These are phyloP conservation scores for Lactarius hengduanensis DNA, from an alignment of 768 basidiomycete species.

Conservation along the genomic window DNA sequence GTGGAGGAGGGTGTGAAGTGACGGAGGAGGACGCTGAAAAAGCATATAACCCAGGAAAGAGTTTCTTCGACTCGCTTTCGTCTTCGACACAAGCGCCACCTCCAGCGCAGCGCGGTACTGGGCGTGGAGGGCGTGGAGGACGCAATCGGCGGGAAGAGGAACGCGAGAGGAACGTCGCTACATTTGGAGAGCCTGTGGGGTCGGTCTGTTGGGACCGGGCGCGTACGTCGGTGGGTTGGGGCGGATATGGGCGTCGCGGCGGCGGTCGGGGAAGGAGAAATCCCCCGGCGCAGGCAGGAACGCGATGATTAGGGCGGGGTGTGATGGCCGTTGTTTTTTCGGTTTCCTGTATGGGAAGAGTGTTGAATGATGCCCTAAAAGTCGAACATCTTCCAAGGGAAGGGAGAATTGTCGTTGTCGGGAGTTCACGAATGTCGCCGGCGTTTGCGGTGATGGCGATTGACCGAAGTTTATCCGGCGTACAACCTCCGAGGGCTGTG, in stretches of 20 bases:
- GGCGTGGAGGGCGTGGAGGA: conserved; percentile 51
- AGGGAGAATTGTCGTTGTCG: not conserved
- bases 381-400: conserved; percentile 1
- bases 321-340: not conserved
- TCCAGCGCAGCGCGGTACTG: conserved; percentile 40
- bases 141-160: conserved; percentile 79
- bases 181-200: conserved; percentile 82
- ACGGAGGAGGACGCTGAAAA: conserved; percentile 38
- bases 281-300: conserved; percentile 26
- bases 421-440: not conserved
- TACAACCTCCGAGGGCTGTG: not conserved
- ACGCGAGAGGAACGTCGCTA: conserved; percentile 78
- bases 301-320: conserved; percentile 8
- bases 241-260: conserved; percentile 58
- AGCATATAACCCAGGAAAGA: conserved; percentile 75
- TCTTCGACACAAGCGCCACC: conserved; percentile 45
- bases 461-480: not conserved
- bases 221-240: conserved; percentile 80
- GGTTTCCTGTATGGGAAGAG: not conserved
- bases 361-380: conserved; percentile 8
- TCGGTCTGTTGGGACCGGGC: conserved; percentile 74
- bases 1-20: conserved; percentile 38
- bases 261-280: conserved; percentile 44
- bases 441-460: conserved; percentile 2
- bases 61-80: conserved; percentile 76